A percentile compares a stretch with the other conserved stretches of the same genome.
Conservation (phyloP, 2,329 filamentous ascomycete species). For the Magnaporthiopsis rhizophila region DNA sequence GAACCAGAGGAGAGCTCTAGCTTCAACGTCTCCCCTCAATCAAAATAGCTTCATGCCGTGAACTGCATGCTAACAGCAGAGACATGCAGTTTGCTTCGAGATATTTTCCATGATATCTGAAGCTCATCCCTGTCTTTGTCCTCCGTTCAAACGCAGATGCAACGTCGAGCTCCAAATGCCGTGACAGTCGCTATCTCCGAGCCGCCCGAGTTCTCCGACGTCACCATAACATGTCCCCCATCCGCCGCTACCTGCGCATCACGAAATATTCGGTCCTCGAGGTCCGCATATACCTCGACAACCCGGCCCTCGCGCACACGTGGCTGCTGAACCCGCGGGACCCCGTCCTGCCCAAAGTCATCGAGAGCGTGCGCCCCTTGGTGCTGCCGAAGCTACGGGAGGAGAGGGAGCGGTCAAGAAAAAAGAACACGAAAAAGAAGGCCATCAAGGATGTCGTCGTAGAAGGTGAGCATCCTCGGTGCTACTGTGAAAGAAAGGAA, state of each 20-base stretch:
- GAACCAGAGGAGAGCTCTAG: not conserved
- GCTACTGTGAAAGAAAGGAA: too few species aligned
- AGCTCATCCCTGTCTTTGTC: not conserved
- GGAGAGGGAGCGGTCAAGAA: slow-evolving; percentile 61
- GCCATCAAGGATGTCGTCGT: slow-evolving; percentile 81
- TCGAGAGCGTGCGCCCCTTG: slow-evolving; percentile 74
- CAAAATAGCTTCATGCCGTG: not conserved
- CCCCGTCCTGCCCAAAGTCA: slow-evolving; percentile 71
- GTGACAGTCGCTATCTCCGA: not conserved
- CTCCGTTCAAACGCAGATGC: not conserved
- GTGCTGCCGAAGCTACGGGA: slow-evolving; percentile 88
- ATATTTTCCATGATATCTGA: not conserved
- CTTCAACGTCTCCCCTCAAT: not conserved
- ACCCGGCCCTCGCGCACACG: slow-evolving; percentile 70
- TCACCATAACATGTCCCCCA: slow-evolving; percentile 61
- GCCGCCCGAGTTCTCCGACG: not conserved
- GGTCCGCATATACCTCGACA: slow-evolving; percentile 91
- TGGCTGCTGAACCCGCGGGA: slow-evolving; percentile 77
- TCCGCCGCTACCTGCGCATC: slow-evolving; percentile 84
- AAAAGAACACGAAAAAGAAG: slow-evolving; percentile 64
- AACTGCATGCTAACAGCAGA: not conserved
- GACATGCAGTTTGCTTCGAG: not conserved
- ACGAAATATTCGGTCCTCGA: slow-evolving; percentile 93
- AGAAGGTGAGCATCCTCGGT: slow-evolving; percentile 48
- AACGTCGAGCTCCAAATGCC: not conserved